A percentile compares a stretch with the other conserved stretches of the same genome.
These are phyloP conservation scores for Amanita exitialis DNA, from an alignment of 768 basidiomycete species.

Conservation along the genomic window DNA sequence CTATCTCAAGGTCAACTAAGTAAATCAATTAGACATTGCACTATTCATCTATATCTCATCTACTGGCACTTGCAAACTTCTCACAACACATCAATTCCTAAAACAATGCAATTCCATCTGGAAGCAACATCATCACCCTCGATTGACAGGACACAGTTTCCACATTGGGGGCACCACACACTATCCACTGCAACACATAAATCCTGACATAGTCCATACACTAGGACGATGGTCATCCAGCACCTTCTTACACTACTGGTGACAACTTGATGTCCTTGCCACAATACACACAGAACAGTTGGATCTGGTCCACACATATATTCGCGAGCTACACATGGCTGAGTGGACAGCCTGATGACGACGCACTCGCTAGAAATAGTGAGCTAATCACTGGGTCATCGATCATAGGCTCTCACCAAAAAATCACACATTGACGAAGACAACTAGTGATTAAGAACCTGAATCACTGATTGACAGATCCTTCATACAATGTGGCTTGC, in stretches of 20 bases:
- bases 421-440: too few species aligned
- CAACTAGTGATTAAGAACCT: too few species aligned
- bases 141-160: slow-evolving; percentile 13
- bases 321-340: not conserved
- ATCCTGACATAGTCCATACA: slow-evolving; percentile 17
- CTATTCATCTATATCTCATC: slow-evolving; percentile 6
- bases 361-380: not conserved
- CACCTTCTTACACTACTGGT: slow-evolving; percentile 17
- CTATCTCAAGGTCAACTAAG: slow-evolving; percentile 12
- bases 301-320: not conserved
- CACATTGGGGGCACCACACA: slow-evolving; percentile 15
- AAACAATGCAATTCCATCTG: slow-evolving; percentile 10
- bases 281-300: slow-evolving; percentile 3
- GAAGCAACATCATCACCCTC: not conserved
- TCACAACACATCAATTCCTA: not conserved
- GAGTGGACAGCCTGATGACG: not conserved
- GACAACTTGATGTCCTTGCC: slow-evolving; percentile 8
- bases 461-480: not conserved
- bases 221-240: slow-evolving; percentile 19
- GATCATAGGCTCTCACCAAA: not conserved
- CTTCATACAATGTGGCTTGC: not conserved
- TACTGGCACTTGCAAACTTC: not conserved
- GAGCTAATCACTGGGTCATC: not conserved
- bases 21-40: not conserved
- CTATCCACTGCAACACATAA: slow-evolving; percentile 12